Evolutionary conservation across 2,329 filamentous ascomycete genomes (phyloP), one percentile per base, ranked within the genome.

Genomic region (Canariomyces notabilis): DNA sequence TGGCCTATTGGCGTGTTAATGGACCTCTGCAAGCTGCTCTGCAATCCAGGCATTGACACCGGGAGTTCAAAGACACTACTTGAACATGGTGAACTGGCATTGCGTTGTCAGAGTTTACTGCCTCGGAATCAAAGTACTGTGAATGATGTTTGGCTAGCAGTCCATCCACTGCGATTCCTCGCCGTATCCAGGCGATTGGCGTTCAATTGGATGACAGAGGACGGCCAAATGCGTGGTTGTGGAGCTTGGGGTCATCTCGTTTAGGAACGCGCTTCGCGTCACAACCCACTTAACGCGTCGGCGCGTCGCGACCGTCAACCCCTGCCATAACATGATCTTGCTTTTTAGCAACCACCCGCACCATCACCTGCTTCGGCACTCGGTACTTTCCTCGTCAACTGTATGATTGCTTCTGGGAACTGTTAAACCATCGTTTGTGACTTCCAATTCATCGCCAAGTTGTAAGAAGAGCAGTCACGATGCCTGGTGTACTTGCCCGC

Each of bases 401-500:
- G 15, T 38, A 19, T 36, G 6, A 16, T 16, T 34, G 14, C 32
- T 36, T 18, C 20, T 15, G 32, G 4, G 32, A 15, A 38, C 11
- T 22, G 19, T 26, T 31, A 40, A 34, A n/a, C 8, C 16, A 11
- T 22, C 20, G 15, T 45, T 22, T 39, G 44, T 31, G 33, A 37
- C 42, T 43, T 49, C 44, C 35, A 22, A 41, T 18, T 20, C 16
- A 40, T 7, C 11, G 14, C 8, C 8, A 34, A 19, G 18, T 29
- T 23, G 32, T 26, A 36, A 29, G n/a, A 47, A 37, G 19, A 50
- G 46, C 43, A 51, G 48, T 29, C 49, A 58, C 49, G 19, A 60
- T 60, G 58, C 57, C 58, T 37, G 52, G 54, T 48, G 44, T 51
- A 34, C 48, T 57, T 46, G 48, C 53, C 26, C 56, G 57, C 29